phyloP scores from a whole-genome alignment of 176 grass and related monocot genomes.

The Melocanna baccifera region DNA sequence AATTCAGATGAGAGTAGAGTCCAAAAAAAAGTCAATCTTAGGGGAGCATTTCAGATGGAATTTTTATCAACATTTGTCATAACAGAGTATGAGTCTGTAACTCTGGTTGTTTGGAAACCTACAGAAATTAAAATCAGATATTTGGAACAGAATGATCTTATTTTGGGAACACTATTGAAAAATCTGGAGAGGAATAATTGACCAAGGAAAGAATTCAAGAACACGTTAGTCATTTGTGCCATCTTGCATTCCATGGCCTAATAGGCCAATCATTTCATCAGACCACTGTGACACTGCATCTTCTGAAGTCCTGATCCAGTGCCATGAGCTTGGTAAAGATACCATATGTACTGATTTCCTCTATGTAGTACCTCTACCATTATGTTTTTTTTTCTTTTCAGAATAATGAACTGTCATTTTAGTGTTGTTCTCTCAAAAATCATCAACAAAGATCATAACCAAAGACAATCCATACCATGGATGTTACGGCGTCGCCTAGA shows the following conservation, averaged over 20 bases:
- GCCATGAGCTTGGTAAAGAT: background rate
- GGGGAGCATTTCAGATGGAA: background rate
- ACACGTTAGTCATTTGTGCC: background rate
- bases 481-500: no score
- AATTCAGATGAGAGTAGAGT: background rate
- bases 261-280: background rate
- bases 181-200: background rate
- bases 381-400: background rate
- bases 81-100: background rate
- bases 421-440: background rate
- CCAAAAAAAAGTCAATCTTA: background rate
- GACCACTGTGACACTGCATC: background rate
- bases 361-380: background rate
- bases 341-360: background rate
- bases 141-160: background rate
- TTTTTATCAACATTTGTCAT: background rate
- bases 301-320: background rate
- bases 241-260: slow-evolving; percentile 3
- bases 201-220: background rate
- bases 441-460: background rate
- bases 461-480: no score
- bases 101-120: background rate
- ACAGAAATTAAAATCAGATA: background rate
- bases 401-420: background rate
- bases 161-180: background rate